These are phyloP conservation scores for Stentor coeruleus DNA, from an alignment of 73 alveolate genomes.

Conservation along the genomic window DNA sequence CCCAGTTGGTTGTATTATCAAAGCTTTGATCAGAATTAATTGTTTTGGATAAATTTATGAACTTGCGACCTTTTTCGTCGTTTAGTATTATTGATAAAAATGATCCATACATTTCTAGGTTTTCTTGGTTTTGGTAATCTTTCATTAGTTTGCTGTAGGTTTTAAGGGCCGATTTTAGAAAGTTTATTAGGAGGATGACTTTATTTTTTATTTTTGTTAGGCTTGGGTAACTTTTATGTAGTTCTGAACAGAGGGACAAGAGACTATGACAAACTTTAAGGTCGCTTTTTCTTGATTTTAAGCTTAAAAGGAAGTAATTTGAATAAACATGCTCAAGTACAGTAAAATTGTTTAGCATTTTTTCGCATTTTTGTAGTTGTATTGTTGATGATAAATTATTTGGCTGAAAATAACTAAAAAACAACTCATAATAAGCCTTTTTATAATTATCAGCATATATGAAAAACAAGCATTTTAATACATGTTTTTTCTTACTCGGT, in stretches of 20 bases:
- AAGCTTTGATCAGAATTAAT: neutral
- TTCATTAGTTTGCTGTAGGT: neutral
- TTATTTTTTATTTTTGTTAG: neutral
- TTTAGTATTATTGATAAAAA: too few species aligned
- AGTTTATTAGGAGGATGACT: too few species aligned
- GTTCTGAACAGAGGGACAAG: neutral
- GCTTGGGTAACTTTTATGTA: neutral
- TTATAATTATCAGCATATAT: neutral
- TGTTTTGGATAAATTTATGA: neutral
- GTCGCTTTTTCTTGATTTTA: neutral
- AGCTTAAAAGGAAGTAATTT: neutral
- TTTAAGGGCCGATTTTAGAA: neutral
- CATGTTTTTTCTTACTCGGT: neutral
- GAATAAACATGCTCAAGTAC: neutral
- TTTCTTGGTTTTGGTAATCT: conserved; percentile 1
- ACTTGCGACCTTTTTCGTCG: neutral
- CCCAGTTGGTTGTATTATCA: neutral
- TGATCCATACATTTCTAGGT: neutral
- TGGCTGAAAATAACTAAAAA: too few species aligned
- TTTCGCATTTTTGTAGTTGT: neutral
- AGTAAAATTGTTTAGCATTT: too few species aligned
- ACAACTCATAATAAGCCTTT: neutral
- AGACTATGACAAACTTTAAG: neutral
- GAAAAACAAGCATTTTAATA: neutral
- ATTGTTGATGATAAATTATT: too few species aligned